These are phyloP conservation scores for Nectriaceae sp. DNA, from an alignment of 2,329 filamentous ascomycete genomes.

Conservation along the genomic window DNA sequence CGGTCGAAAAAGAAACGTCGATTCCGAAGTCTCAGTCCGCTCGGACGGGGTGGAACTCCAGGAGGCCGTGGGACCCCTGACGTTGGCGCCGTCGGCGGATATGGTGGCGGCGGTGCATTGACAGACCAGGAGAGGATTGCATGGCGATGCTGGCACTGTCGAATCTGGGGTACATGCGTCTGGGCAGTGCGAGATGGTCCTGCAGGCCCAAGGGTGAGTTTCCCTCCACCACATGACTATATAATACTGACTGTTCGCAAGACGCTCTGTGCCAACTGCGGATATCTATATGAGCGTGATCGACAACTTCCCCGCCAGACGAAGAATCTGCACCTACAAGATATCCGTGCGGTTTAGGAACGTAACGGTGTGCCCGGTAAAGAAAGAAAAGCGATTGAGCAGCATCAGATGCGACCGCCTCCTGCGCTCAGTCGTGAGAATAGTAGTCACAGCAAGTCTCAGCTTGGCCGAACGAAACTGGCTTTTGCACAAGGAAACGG, in stretches of 20 bases:
- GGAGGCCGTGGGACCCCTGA: constrained; percentile 81
- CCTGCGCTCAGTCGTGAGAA: constrained; percentile 2
- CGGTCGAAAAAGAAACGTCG: constrained; percentile 93
- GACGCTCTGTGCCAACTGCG: constrained; percentile 93
- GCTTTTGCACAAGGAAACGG: not conserved
- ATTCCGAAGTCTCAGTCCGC: constrained; percentile 84
- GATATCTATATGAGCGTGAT: constrained; percentile 84
- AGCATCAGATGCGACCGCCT: constrained; percentile 5
- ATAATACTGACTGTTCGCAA: constrained; percentile 36
- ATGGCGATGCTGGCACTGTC: constrained; percentile 89
- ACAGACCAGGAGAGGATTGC: constrained; percentile 75
- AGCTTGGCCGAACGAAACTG: not conserved
- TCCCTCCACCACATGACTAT: not conserved
- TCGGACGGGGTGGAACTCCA: constrained; percentile 64
- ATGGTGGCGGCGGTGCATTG: constrained; percentile 69
- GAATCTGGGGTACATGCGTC: constrained; percentile 83
- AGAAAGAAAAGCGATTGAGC: constrained; percentile 13
- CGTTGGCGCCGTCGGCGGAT: constrained; percentile 71
- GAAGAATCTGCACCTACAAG: constrained; percentile 41
- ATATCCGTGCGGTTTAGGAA: constrained; percentile 35
- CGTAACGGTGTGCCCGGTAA: constrained; percentile 19
- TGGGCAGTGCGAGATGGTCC: constrained; percentile 96
- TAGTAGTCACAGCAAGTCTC: constrained; percentile 9
- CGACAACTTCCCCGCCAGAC: constrained; percentile 68
- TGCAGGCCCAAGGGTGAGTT: constrained; percentile 74